A percentile compares a stretch with the other conserved stretches of the same genome.
Conservation (phyloP, 495 filamentous ascomycete genomes). For the Zalerion maritima region DNA sequence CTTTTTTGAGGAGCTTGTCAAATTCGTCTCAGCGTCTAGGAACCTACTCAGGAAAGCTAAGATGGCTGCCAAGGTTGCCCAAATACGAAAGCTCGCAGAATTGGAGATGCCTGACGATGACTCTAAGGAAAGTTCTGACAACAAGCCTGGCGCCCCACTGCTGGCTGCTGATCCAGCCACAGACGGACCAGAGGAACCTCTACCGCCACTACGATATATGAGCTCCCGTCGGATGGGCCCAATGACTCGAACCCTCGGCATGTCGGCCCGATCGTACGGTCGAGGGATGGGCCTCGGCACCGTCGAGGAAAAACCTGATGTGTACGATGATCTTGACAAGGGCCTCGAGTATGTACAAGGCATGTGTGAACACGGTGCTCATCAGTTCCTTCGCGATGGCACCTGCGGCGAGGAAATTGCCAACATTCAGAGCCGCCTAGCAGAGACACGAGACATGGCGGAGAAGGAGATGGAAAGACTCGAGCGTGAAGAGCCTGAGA, state of each 20-base stretch:
- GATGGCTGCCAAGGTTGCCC: conserved; percentile 46
- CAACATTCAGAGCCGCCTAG: conserved; percentile 44
- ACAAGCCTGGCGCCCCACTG: conserved; percentile 13
- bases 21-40: conserved; percentile 60
- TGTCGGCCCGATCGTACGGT: conserved; percentile 4
- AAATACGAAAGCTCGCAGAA: conserved; percentile 38
- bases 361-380: conserved; percentile 71
- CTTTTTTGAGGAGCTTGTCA: conserved; percentile 65
- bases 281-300: conserved; percentile 1
- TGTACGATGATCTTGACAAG: conserved; percentile 62
- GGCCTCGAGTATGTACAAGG: conserved; percentile 63
- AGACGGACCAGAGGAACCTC: conserved; percentile 6
- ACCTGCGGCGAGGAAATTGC: conserved; percentile 62
- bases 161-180: conserved; percentile 4
- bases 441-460: conserved; percentile 44
- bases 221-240: conserved; percentile 18
- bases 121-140: conserved; percentile 5
- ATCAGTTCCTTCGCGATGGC: conserved; percentile 73
- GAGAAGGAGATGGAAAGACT: conserved; percentile 42
- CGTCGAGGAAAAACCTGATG: conserved; percentile 23
- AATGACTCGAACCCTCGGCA: conserved; percentile 11
- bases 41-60: conserved; percentile 74
- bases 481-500: conserved; percentile 20
- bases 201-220: conserved; percentile 16
- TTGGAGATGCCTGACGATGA: conserved; percentile 32